phyloP scores from a whole-genome alignment of 257 asterid species.

The Oldenlandia corymbosa region DNA sequence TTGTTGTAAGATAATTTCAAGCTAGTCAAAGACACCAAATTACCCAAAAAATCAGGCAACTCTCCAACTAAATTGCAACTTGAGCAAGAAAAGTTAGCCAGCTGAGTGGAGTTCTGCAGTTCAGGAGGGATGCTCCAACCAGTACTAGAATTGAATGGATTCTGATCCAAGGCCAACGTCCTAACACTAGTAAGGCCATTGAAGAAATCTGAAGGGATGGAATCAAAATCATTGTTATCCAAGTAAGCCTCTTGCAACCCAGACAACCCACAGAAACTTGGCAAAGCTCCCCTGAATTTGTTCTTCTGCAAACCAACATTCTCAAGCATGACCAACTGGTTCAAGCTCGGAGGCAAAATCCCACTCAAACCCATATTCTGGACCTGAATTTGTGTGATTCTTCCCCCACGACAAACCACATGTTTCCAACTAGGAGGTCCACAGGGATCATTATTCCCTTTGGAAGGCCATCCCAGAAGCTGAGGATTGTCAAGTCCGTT shows the following conservation, averaged over 20 bases:
- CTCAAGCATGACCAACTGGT: conserved; percentile 44
- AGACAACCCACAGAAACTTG: conserved; percentile 65
- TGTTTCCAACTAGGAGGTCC: conserved; percentile 83
- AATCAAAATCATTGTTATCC: conserved; percentile 54
- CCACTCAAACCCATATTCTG: conserved; percentile 63
- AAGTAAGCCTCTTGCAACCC: conserved; percentile 52
- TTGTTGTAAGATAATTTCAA: conserved; percentile 50
- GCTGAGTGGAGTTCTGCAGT: conserved; percentile 48
- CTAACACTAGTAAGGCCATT: conserved; percentile 45
- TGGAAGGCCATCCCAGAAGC: conserved; percentile 64
- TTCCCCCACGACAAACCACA: conserved; percentile 54
- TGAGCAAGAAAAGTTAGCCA: conserved; percentile 68
- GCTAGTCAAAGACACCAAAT: conserved; percentile 44
- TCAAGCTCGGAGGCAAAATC: conserved; percentile 57
- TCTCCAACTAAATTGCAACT: conserved; percentile 59
- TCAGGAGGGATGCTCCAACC: conserved; percentile 69
- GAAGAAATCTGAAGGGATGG: conserved; percentile 68
- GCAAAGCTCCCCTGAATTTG: conserved; percentile 50
- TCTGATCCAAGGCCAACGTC: conserved; percentile 64
- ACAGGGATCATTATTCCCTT: conserved; percentile 69
- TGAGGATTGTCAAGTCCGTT: conserved; percentile 55
- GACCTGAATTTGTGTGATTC: conserved; percentile 85
- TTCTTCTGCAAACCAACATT: conserved; percentile 76
- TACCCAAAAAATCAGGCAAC: conserved; percentile 65
- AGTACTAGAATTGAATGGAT: conserved; percentile 50